Conservation (phyloP, 1,284 basidiomycete species). For the Cronartium ribicola region DNA sequence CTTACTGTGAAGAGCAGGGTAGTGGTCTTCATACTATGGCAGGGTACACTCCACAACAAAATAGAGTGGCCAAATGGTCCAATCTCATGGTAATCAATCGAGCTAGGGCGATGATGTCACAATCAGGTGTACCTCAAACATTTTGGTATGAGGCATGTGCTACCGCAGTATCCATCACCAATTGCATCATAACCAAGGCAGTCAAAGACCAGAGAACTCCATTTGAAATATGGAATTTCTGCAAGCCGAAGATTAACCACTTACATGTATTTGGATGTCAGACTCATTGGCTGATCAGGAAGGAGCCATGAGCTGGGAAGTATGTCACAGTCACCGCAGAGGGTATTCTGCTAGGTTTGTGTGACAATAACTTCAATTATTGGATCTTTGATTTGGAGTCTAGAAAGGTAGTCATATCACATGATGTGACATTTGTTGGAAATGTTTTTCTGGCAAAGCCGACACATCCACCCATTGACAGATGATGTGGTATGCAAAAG, state of each 20-base stretch:
- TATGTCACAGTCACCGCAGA: not conserved
- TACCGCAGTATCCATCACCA: not conserved
- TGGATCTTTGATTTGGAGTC: not conserved
- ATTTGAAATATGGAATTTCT: not conserved
- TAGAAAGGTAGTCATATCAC: not conserved
- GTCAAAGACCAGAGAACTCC: not conserved
- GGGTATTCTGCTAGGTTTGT: not conserved
- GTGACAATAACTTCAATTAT: not conserved
- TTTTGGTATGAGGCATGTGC: not conserved
- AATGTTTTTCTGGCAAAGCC: not conserved
- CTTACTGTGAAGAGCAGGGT: not conserved
- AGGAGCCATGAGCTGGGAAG: not conserved
- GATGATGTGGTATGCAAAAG: no score
- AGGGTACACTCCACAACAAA: not conserved
- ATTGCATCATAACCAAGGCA: not conserved
- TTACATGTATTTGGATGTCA: not conserved
- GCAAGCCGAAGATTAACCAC: not conserved
- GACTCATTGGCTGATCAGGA: not conserved
- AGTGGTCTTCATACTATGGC: not conserved
- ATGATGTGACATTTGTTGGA: not conserved
- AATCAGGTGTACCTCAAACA: no score
- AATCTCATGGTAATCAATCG: not conserved
- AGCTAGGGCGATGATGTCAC: not conserved
- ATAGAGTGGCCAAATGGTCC: not conserved
- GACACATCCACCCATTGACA: no score